phyloP scores from a whole-genome alignment of 2,329 filamentous ascomycete species.

The Proliferodiscus dingleyae region DNA sequence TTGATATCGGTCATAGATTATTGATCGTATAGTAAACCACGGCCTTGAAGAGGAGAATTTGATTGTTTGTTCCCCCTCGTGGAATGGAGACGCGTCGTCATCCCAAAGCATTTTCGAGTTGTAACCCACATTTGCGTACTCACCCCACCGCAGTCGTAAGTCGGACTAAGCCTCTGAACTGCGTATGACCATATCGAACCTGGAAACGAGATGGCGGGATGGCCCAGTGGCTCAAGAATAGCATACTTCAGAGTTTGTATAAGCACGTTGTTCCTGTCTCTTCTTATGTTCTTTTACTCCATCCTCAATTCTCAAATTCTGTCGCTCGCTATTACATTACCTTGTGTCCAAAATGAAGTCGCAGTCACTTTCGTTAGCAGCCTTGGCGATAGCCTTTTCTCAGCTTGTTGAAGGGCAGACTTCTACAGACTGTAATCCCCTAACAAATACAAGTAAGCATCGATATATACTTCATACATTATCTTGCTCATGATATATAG shows the following conservation, averaged over 20 bases:
- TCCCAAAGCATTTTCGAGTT: neutral
- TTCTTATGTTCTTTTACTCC: neutral
- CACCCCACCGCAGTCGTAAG: slow-evolving; percentile 7
- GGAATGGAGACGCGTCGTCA: neutral
- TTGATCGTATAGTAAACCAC: no score
- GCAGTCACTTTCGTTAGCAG: slow-evolving; percentile 8
- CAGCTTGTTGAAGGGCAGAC: slow-evolving; percentile 63
- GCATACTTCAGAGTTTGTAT: neutral
- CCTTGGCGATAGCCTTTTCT: slow-evolving; percentile 10
- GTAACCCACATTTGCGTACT: neutral
- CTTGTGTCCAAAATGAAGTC: slow-evolving; percentile 6
- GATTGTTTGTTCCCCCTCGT: no score
- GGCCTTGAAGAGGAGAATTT: no score
- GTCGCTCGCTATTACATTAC: neutral
- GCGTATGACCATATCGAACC: slow-evolving; percentile 1
- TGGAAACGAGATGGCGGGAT: slow-evolving; percentile 1
- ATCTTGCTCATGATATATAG: slow-evolving; percentile 8
- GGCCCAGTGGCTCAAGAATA: neutral
- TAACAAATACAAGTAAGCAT: slow-evolving; percentile 47
- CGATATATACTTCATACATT: neutral
- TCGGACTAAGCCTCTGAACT: neutral
- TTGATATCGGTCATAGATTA: no score
- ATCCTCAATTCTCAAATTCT: neutral
- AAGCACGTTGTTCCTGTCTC: neutral
- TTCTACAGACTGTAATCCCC: slow-evolving; percentile 68